Evolutionary conservation across 805 yeast genomes (phyloP), one percentile per base, ranked within the genome.

Genomic region (Dipodascopsis uninucleata): DNA sequence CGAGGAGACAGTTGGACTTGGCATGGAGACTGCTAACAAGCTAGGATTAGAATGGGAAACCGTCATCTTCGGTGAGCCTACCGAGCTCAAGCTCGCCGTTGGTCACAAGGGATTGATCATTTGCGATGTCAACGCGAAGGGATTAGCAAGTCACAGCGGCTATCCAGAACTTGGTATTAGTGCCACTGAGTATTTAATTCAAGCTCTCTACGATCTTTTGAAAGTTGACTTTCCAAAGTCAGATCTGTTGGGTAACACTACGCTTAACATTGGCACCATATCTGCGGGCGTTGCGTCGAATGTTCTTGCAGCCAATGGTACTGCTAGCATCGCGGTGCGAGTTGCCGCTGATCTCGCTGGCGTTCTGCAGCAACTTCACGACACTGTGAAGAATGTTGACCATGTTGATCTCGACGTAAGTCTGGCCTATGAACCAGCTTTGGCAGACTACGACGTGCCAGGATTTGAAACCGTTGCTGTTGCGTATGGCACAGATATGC

Each of bases 61-160:
- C 7, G 87, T 74, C 12, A 71, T 82, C 24, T 82, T 81, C 63
- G 88, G 88, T 9, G 89, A 82, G 60, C 89, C 89, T 8, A 82
- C 89, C 0, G 86, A 81, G 53, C 67, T 74, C 58, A 79, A 77
- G 55, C 66, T 82, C 17, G 85, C 83, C 10, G 75, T 74, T 4
- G 88, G 87, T 9, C 89, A 82, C 58, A 82, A 82, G 35, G 57
- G 57, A 8, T 12, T 52, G 23, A 20, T 52, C 14, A 24, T 45
- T 20, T 49, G 45, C 18, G 49, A 46, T 26, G 25, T 52, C 21
- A 12, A 32, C 12, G 40, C 53, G 10, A 36, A 31, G 9, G 57
- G 57, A 20, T 42, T 28, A n/a, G 57, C 57, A 4, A 20, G 47
- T 3, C 88, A 82, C 58, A 76, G 82, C 2, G 86, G 86, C 1